Percentiles rank a stretch among this genome's conserved stretches.
Conservation (phyloP, 352 stramenopile species). For the Pythium sukuiense region DNA sequence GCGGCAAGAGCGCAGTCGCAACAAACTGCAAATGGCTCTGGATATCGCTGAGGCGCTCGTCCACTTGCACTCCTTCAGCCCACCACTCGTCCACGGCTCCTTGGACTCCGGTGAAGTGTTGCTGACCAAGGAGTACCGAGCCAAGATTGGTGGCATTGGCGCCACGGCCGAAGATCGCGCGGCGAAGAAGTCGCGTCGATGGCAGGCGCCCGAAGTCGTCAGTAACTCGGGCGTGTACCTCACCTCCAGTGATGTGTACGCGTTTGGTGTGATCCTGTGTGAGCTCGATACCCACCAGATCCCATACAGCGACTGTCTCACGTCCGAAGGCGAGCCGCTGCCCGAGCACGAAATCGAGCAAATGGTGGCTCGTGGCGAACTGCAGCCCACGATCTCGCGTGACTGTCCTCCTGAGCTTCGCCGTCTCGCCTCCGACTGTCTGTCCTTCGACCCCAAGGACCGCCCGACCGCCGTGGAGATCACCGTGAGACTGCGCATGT, state of each 20-base stretch:
- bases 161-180: constrained; percentile 13
- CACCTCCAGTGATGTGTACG: constrained; percentile 23
- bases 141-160: constrained; percentile 34
- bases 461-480: constrained; percentile 22
- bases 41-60: constrained; percentile 35
- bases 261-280: constrained; percentile 29
- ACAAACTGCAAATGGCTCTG: constrained; percentile 32
- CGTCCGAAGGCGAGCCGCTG: constrained; percentile 13
- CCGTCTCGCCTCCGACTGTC: constrained; percentile 20
- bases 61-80: constrained; percentile 31
- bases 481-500: constrained; percentile 20
- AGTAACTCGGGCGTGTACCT: constrained; percentile 12
- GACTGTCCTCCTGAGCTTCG: constrained; percentile 19
- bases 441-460: constrained; percentile 21
- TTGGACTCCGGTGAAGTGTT: constrained; percentile 34
- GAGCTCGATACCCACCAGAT: constrained; percentile 26
- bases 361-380: constrained; percentile 15
- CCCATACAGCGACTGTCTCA: constrained; percentile 24
- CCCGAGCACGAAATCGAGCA: constrained; percentile 14
- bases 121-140: constrained; percentile 24
- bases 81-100: constrained; percentile 29
- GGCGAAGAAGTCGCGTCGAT: constrained; percentile 17
- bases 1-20: constrained; percentile 19
- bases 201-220: constrained; percentile 23
- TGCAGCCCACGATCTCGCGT: constrained; percentile 23